Percentiles rank a stretch among this genome's conserved stretches.
Conservation (phyloP, 257 asterid genomes). For the Vinca minor region DNA sequence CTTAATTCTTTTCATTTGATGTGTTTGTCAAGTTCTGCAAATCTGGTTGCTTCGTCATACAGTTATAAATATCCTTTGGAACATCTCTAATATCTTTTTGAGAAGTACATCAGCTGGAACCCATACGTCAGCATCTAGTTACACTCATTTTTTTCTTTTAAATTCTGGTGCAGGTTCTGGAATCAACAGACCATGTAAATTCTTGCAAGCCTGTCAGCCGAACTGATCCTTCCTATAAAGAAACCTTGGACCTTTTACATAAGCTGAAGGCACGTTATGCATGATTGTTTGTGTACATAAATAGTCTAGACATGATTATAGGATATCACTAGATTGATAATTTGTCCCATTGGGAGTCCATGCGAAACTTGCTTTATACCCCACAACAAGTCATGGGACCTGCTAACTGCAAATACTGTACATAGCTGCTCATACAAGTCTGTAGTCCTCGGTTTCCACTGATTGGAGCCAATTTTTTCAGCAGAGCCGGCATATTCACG, state of each 20-base stretch:
- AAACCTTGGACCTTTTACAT: slow-evolving; percentile 66
- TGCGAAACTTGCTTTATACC: too few relatives aligned
- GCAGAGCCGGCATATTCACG: not conserved
- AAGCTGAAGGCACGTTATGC: slow-evolving; percentile 55
- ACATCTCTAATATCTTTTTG: too few relatives aligned
- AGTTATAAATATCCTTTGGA: not conserved
- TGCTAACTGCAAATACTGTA: not conserved
- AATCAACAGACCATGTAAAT: slow-evolving; percentile 91
- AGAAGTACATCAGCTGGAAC: too few relatives aligned
- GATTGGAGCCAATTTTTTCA: not conserved
- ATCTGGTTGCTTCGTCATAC: not conserved
- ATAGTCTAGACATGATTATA: slow-evolving; percentile 1
- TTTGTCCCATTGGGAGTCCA: not conserved
- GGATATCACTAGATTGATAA: not conserved
- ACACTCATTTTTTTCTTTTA: not conserved
- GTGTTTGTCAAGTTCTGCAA: not conserved
- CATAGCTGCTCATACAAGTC: not conserved
- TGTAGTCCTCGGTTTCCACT: not conserved
- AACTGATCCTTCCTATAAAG: slow-evolving; percentile 76
- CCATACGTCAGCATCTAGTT: not conserved
- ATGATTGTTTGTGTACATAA: slow-evolving; percentile 18
- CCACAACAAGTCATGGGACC: not conserved
- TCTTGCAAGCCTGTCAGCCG: slow-evolving; percentile 93
- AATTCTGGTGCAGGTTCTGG: slow-evolving; percentile 58
- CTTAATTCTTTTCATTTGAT: not conserved